Conservation (phyloP, 495 filamentous ascomycete species). For the Aspergillus asperescens region DNA sequence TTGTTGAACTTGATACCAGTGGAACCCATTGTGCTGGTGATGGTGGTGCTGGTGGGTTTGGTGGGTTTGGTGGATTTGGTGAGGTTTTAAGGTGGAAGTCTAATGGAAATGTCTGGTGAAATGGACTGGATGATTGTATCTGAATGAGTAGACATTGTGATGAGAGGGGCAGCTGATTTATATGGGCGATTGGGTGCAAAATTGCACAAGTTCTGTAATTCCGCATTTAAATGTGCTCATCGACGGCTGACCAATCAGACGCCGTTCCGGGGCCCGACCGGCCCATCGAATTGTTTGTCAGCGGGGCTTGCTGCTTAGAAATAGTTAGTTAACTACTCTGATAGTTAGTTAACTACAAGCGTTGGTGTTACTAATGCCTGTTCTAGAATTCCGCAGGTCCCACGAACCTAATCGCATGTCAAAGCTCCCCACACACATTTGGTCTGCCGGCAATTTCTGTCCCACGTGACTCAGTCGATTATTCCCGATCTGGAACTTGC, state of each 20-base stretch:
- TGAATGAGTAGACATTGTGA: not conserved
- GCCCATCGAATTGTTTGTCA: not conserved
- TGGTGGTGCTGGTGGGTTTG: no score
- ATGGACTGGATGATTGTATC: not conserved
- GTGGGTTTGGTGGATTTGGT: no score
- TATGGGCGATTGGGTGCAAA: not conserved
- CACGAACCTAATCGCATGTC: no score
- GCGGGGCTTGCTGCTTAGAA: not conserved
- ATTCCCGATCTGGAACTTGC: no score
- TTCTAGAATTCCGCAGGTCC: no score
- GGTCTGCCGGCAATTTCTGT: no score
- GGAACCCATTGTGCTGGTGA: slow-evolving; percentile 27
- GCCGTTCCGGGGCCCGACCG: not conserved
- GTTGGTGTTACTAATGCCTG: no score
- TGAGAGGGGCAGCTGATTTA: not conserved
- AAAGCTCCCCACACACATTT: no score
- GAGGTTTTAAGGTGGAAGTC: not conserved
- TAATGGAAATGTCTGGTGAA: no score
- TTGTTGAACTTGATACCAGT: slow-evolving; percentile 33
- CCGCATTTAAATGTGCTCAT: not conserved
- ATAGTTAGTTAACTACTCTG: no score
- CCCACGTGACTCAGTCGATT: no score
- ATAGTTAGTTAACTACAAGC: no score
- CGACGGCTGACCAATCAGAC: not conserved
- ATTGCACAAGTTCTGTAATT: not conserved